These are phyloP conservation scores for Nicotiana benthamiana DNA, from an alignment of 257 asterid species.

Conservation along the genomic window DNA sequence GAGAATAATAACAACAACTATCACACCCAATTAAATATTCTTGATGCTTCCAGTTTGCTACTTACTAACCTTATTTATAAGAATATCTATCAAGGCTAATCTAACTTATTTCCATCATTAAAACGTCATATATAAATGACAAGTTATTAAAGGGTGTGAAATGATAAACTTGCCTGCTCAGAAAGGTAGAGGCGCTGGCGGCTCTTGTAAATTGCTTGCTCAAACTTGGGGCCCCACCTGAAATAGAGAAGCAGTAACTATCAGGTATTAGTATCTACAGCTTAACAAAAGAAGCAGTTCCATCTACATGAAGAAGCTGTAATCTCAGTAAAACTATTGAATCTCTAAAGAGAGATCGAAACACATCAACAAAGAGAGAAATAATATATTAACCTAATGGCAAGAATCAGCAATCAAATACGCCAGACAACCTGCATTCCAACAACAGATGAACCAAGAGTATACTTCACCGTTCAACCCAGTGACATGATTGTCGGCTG, in stretches of 20 bases:
- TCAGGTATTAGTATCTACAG: not conserved
- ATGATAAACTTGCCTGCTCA: slow-evolving; percentile 55
- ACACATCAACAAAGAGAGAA: not conserved
- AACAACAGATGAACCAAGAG: not conserved
- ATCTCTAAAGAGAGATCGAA: not conserved
- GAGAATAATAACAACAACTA: not conserved
- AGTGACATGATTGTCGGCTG: not conserved
- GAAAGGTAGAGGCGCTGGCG: slow-evolving; percentile 90
- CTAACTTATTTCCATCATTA: not conserved
- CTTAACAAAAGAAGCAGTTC: not conserved
- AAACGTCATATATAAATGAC: not conserved
- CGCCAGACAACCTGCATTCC: not conserved
- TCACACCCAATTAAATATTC: not conserved
- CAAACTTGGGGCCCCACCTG: slow-evolving; percentile 97
- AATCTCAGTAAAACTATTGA: not conserved
- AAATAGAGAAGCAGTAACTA: not conserved
- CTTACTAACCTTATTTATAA: not conserved
- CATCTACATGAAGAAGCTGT: not conserved
- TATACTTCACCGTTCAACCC: not conserved
- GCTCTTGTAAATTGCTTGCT: slow-evolving; percentile 82
- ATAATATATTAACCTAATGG: not conserved
- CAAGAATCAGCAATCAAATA: not conserved
- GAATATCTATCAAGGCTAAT: not conserved
- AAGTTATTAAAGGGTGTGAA: not conserved
- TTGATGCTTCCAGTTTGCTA: not conserved